Evolutionary conservation across 1,284 basidiomycete species (phyloP).

Genomic region (Sporisorium graminicola): DNA sequence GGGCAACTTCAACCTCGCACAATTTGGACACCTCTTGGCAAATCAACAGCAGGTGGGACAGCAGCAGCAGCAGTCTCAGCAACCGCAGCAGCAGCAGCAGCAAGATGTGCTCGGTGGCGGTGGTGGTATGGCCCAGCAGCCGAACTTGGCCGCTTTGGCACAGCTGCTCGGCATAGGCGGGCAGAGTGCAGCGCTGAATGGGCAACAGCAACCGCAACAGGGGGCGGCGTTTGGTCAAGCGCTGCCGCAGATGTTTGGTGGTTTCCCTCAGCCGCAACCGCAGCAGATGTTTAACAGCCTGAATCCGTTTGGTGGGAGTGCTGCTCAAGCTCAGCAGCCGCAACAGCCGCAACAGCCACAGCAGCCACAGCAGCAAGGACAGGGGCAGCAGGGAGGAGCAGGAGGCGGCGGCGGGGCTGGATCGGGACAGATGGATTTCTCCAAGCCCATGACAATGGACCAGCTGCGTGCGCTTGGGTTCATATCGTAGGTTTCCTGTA

Average conservation of each 20-base stretch:
- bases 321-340: neutral
- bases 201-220: conserved; percentile 15
- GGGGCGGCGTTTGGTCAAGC: conserved; percentile 12
- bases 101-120: neutral
- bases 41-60: conserved; percentile 17
- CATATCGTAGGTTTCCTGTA: conserved; percentile 18
- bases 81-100: conserved; percentile 14
- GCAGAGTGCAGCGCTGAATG: conserved; percentile 5
- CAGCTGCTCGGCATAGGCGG: conserved; percentile 33
- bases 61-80: conserved; percentile 13
- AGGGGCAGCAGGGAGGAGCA: neutral
- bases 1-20: conserved; percentile 23
- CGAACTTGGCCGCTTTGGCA: conserved; percentile 28
- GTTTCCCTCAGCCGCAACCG: conserved; percentile 9
- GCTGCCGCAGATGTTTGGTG: conserved; percentile 18
- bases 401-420: neutral
- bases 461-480: conserved; percentile 48
- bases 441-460: conserved; percentile 48
- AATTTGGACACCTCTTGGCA: neutral
- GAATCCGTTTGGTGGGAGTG: conserved; percentile 4
- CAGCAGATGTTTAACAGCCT: conserved; percentile 16
- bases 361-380: conserved; percentile 12
- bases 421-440: conserved; percentile 24
- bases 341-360: neutral
- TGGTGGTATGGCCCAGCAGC: conserved; percentile 5